These are phyloP conservation scores for Mycena maculata DNA, from an alignment of 768 basidiomycete species.

Conservation along the genomic window DNA sequence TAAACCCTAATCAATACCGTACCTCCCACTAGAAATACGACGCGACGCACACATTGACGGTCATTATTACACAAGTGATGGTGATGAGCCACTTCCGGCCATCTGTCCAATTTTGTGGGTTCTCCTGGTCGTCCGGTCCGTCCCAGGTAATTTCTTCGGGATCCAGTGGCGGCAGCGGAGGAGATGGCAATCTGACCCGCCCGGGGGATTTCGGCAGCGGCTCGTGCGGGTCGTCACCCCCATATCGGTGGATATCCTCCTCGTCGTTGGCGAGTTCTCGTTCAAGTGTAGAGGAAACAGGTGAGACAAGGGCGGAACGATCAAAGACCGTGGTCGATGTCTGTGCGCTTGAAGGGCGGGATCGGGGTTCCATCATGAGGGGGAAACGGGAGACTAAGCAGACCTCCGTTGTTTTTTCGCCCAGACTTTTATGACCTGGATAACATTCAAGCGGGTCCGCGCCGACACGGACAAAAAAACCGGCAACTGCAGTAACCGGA, in stretches of 20 bases:
- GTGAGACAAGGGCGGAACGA: conserved; percentile 6
- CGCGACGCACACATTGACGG: conserved; percentile 64
- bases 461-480: too few relatives aligned
- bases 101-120: conserved; percentile 67
- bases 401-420: too few relatives aligned
- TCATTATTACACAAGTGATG: conserved; percentile 55
- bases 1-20: conserved; percentile 35
- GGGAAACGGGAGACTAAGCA: too few relatives aligned
- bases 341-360: too few relatives aligned
- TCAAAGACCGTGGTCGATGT: conserved; percentile 20
- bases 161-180: conserved; percentile 40
- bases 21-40: not conserved
- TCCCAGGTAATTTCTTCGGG: conserved; percentile 62
- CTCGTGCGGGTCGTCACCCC: conserved; percentile 45
- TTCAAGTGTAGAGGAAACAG: not conserved
- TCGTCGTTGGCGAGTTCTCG: conserved; percentile 28
- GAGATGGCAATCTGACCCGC: not conserved
- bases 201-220: conserved; percentile 33
- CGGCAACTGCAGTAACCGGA: too few relatives aligned
- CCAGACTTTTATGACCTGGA: too few relatives aligned
- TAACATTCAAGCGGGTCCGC: too few relatives aligned
- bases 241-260: conserved; percentile 41
- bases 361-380: too few relatives aligned
- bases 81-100: conserved; percentile 62
- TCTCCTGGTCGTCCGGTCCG: conserved; percentile 63